Evolutionary conservation across 352 stramenopile genomes (phyloP).

Genomic region (Discostella stelligera): DNA sequence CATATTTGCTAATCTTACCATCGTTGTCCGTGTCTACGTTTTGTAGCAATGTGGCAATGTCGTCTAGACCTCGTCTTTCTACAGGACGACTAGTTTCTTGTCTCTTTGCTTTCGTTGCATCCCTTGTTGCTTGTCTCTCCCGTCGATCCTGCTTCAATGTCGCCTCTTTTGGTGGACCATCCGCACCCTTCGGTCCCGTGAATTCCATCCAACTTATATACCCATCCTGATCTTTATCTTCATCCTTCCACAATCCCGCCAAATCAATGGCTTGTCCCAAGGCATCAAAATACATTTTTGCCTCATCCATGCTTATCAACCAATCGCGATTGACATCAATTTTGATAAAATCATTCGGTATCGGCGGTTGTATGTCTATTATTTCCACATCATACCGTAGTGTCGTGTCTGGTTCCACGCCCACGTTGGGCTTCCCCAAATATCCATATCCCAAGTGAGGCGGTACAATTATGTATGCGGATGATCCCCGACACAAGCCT

Average conservation of each 20-base stretch:
- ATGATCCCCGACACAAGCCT: slow-evolving; percentile 46
- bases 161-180: slow-evolving; percentile 14
- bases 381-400: slow-evolving; percentile 79
- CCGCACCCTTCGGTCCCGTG: slow-evolving; percentile 41
- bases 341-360: slow-evolving; percentile 42
- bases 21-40: slow-evolving; percentile 46
- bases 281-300: slow-evolving; percentile 40
- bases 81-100: neutral
- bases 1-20: slow-evolving; percentile 30
- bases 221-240: slow-evolving; percentile 56
- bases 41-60: slow-evolving; percentile 22
- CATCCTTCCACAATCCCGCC: slow-evolving; percentile 41
- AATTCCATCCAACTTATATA: slow-evolving; percentile 59
- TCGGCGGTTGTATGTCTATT: slow-evolving; percentile 44
- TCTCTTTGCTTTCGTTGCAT: neutral
- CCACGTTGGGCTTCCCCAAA: slow-evolving; percentile 34
- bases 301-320: slow-evolving; percentile 35
- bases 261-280: slow-evolving; percentile 24
- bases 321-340: slow-evolving; percentile 50
- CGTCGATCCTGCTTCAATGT: slow-evolving; percentile 7
- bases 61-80: neutral
- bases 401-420: slow-evolving; percentile 41
- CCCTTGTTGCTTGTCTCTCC: slow-evolving; percentile 10
- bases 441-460: slow-evolving; percentile 60
- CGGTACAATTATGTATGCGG: slow-evolving; percentile 62